Percentiles rank a stretch among this genome's conserved stretches.
Evolutionary conservation across 495 filamentous ascomycete genomes (phyloP).

Genomic region (Lasiosphaeris hirsuta): DNA sequence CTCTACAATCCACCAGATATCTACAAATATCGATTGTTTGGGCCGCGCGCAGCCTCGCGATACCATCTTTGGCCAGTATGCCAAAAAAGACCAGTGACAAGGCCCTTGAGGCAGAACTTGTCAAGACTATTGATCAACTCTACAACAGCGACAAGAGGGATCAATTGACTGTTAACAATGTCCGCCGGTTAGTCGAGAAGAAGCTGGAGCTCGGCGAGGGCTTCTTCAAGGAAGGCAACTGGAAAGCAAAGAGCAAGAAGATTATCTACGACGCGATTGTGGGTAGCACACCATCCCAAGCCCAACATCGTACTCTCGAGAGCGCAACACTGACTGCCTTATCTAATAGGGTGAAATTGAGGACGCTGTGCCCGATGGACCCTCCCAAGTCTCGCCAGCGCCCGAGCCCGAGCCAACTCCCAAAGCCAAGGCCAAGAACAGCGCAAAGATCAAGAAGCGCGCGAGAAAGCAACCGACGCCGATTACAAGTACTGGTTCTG

Average conservation of each 20-base stretch:
- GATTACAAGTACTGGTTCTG: conserved; percentile 12
- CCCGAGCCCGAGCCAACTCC: conserved; percentile 19
- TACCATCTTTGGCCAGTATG: neutral
- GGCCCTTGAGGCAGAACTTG: conserved; percentile 42
- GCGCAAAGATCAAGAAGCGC: conserved; percentile 7
- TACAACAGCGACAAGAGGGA: conserved; percentile 57
- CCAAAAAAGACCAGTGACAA: neutral
- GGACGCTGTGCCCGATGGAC: neutral
- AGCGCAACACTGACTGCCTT: neutral
- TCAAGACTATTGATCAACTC: conserved; percentile 54
- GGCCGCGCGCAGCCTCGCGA: no score
- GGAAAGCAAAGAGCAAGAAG: conserved; percentile 77
- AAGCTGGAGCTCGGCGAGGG: conserved; percentile 60
- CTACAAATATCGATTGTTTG: no score
- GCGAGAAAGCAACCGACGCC: conserved; percentile 14
- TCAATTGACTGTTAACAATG: conserved; percentile 70
- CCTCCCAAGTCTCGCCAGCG: neutral
- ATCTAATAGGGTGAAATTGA: conserved; percentile 1
- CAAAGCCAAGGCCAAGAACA: neutral
- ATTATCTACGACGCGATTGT: conserved; percentile 72
- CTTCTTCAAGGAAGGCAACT: conserved; percentile 66
- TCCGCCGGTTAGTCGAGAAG: conserved; percentile 65
- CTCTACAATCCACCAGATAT: no score
- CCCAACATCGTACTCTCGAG: neutral
- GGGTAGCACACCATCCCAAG: conserved; percentile 28